Evolutionary conservation across 73 alveolate genomes (phyloP).

Genomic region (Stentor roeselii): DNA sequence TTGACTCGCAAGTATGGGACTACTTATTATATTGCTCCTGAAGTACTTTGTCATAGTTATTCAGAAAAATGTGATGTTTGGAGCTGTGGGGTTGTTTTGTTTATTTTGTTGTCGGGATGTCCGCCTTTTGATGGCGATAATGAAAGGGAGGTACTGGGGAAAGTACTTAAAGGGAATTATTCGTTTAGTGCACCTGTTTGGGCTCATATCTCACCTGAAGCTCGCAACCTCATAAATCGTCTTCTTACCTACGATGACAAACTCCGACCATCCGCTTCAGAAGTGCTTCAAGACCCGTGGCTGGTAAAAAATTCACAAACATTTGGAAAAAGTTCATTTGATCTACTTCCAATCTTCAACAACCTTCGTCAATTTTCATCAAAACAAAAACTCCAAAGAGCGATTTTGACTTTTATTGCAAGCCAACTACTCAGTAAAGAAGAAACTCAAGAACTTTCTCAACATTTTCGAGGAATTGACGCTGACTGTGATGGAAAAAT

Average conservation of each 20-base stretch:
- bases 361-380: slow-evolving; percentile 75
- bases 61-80: background rate
- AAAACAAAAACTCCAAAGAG: slow-evolving; percentile 78
- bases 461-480: slow-evolving; percentile 56
- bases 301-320: no score
- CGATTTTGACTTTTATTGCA: slow-evolving; percentile 84
- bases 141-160: background rate
- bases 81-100: background rate
- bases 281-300: background rate
- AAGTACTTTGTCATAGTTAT: background rate
- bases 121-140: background rate
- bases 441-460: slow-evolving; percentile 62
- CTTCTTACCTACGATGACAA: background rate
- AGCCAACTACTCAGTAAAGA: slow-evolving; percentile 72
- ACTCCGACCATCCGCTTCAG: background rate
- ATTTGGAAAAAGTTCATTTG: no score
- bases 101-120: background rate
- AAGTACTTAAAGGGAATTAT: no score
- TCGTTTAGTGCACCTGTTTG: background rate
- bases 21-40: background rate
- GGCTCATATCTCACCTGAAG: background rate
- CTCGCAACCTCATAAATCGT: background rate
- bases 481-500: slow-evolving; percentile 44
- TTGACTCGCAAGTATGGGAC: background rate
- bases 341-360: no score